Percentiles rank a stretch among this genome's conserved stretches.
phyloP scores from a whole-genome alignment of 352 stramenopile genomes.

The Thalassiosira pacifica region DNA sequence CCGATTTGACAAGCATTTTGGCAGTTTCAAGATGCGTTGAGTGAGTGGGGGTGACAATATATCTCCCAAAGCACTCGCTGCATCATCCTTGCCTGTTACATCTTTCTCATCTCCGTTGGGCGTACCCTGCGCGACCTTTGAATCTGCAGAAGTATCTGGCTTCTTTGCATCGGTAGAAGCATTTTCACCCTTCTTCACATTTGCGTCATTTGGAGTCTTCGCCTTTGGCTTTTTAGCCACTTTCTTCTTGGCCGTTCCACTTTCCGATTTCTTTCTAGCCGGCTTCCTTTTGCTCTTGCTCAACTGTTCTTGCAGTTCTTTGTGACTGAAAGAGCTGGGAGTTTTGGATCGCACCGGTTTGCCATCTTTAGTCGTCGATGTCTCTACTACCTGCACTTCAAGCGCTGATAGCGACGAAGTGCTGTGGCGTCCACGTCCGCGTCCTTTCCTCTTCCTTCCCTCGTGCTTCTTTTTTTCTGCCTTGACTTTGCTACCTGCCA shows the following conservation, averaged over 20 bases:
- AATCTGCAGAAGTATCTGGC: constrained; percentile 4
- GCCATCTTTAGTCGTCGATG: background rate
- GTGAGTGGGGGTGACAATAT: background rate
- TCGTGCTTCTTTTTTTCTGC: constrained; percentile 13
- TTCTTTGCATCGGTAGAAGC: constrained; percentile 10
- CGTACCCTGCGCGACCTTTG: background rate
- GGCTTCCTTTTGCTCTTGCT: constrained; percentile 33
- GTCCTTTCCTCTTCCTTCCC: constrained; percentile 33
- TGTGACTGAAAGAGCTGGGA: constrained; percentile 16
- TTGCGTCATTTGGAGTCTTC: background rate
- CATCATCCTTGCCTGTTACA: background rate
- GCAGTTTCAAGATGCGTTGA: constrained; percentile 6
- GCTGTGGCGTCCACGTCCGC: constrained; percentile 31
- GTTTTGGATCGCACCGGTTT: background rate
- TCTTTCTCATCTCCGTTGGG: constrained; percentile 7
- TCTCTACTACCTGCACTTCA: constrained; percentile 7
- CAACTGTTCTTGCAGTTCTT: constrained; percentile 36
- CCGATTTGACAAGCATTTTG: background rate
- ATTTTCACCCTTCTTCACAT: background rate
- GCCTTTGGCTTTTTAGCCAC: background rate
- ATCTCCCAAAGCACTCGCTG: background rate
- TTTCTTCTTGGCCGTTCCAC: constrained; percentile 6
- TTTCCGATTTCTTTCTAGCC: constrained; percentile 27
- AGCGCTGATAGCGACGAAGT: constrained; percentile 40
- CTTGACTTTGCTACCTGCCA: background rate